phyloP scores from a whole-genome alignment of 2,329 filamentous ascomycete genomes.

The Fusarium sp. region DNA sequence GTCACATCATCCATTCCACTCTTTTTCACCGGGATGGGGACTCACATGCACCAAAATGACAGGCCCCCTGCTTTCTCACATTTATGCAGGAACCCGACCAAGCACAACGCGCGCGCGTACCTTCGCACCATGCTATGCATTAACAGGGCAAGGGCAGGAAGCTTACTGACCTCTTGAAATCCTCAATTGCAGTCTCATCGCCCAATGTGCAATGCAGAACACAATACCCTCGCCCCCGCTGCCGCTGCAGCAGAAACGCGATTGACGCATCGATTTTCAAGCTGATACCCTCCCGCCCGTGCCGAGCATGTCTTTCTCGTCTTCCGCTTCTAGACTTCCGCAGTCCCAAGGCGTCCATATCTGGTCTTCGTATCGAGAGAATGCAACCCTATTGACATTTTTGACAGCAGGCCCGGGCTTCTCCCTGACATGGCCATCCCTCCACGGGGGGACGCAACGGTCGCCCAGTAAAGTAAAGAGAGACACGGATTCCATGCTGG shows the following conservation, averaged over 20 bases:
- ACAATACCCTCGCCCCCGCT: neutral
- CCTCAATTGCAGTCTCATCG: slow-evolving; percentile 5
- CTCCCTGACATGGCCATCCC: slow-evolving; percentile 6
- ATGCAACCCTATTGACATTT: slow-evolving; percentile 27
- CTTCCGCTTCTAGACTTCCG: neutral
- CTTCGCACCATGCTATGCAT: neutral
- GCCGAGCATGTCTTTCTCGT: neutral
- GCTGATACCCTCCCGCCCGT: neutral
- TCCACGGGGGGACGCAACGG: slow-evolving; percentile 33
- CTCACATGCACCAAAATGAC: slow-evolving; percentile 20
- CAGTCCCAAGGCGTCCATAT: neutral
- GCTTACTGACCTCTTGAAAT: neutral
- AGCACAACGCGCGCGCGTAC: slow-evolving; percentile 15
- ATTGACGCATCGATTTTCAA: slow-evolving; percentile 12
- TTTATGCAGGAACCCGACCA: slow-evolving; percentile 46
- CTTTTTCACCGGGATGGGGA: slow-evolving; percentile 12
- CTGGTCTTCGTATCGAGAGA: neutral
- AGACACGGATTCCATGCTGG: slow-evolving; percentile 18
- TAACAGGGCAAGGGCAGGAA: slow-evolving; percentile 9
- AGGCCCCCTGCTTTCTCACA: slow-evolving; percentile 36
- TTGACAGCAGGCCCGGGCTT: slow-evolving; percentile 28
- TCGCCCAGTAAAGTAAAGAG: neutral
- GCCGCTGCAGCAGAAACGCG: neutral
- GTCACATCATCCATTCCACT: slow-evolving; percentile 15
- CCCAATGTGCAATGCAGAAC: slow-evolving; percentile 5